Percentiles rank a stretch among this genome's conserved stretches.
These are phyloP conservation scores for Plasmopara viticola DNA, from an alignment of 352 stramenopile genomes.

Conservation along the genomic window DNA sequence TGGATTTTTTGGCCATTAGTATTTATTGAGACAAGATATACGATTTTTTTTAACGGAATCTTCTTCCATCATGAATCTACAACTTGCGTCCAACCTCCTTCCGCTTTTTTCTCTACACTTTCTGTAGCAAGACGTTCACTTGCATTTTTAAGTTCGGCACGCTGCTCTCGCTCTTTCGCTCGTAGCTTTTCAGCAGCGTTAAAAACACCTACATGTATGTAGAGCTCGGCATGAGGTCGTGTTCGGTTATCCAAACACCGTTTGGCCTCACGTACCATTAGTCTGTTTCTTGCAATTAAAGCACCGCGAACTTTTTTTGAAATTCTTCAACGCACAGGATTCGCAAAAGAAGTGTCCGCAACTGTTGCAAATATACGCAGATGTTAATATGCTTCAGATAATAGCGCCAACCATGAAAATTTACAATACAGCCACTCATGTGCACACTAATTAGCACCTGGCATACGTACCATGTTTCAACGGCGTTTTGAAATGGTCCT, in stretches of 20 bases:
- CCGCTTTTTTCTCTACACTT: background rate
- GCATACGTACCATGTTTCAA: conserved; percentile 83
- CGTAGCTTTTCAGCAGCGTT: conserved; percentile 83
- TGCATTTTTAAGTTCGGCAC: conserved; percentile 10
- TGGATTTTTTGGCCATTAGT: no score
- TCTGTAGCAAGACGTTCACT: conserved; percentile 4
- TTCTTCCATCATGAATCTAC: conserved; percentile 1
- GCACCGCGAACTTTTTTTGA: conserved; percentile 80
- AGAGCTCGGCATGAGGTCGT: no score
- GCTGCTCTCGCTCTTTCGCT: conserved; percentile 35
- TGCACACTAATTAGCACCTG: background rate
- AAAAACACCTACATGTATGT: conserved; percentile 57
- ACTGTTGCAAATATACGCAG: conserved; percentile 12
- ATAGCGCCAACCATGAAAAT: no score
- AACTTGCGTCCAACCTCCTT: conserved; percentile 19
- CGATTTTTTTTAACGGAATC: background rate
- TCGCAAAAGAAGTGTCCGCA: conserved; percentile 97
- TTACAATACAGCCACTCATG: background rate
- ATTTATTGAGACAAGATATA: no score
- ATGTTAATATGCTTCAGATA: background rate
- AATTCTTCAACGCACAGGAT: conserved; percentile 85
- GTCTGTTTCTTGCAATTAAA: conserved; percentile 94
- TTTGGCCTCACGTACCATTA: conserved; percentile 40
- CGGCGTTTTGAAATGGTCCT: conserved; percentile 87
- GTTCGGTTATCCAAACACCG: no score